Base-by-base conservation (phyloP, 768 basidiomycete genomes). In the Pleurotus ostreatus region DNA sequence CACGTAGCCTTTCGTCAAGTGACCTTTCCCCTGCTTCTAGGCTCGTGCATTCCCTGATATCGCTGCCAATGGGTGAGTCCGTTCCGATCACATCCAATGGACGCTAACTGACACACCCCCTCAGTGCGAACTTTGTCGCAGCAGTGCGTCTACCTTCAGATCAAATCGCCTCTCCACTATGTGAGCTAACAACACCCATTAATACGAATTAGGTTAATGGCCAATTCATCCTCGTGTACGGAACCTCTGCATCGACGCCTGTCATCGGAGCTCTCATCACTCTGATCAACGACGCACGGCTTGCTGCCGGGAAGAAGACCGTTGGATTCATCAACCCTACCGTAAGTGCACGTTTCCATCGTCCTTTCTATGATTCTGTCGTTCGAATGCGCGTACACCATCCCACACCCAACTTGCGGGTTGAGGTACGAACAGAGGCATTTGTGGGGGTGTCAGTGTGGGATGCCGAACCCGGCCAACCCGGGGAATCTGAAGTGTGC, bases 251-350 rank as follows among this genome's bases (percentile, higher is more conserved):
- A 0, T 59, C 79, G 1, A 5, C 77, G 0, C 81, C 82, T 1
- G 78, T 79, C 8, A 66, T 81, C 11, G 81, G 73, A 5, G 65
- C 78, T 0, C 75, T 83, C 26, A 65, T 83, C 43, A 67, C 81
- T 4, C 68, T 82, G 70, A 62, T 82, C 39, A 83, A 83, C 58
- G 82, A 83, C 57, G 78, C 76, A 0, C 78, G 81, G 4, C 63
- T 83, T 37, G 63, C 67, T 3, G 0, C 9, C 0, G 69, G 71
- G 5, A 82, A 81, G 63, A 64, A 59, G 2, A 62, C 80, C 0
- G 68, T 82, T 30, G 82, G 79, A 25, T 79, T 79, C 62, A 76
- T 80, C 47, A 80, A 80, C 51, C 78, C 77, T 49, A 38, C 69
- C 45, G 60, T 74, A 62, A 39, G 70, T 64, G 5, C 62, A 15